A percentile compares a stretch with the other conserved stretches of the same genome.
These are phyloP conservation scores for Linanthus parryae DNA, from an alignment of 148 eudicot species.

Conservation along the genomic window DNA sequence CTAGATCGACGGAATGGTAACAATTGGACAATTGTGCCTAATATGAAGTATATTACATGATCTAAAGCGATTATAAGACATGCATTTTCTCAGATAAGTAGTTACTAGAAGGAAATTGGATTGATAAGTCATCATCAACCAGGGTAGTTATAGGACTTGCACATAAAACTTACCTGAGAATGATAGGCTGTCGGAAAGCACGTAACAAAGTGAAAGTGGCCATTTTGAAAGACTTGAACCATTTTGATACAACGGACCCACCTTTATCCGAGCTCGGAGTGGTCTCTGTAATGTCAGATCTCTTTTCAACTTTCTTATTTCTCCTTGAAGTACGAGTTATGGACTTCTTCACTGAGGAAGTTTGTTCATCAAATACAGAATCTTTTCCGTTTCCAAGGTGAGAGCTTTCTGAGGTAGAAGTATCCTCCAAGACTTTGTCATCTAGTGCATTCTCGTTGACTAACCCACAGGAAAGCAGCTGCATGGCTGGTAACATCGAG, in stretches of 20 bases:
- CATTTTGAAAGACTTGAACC: slow-evolving; percentile 57
- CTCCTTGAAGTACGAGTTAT: slow-evolving; percentile 39
- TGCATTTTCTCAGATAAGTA: too few species aligned
- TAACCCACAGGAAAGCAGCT: slow-evolving; percentile 77
- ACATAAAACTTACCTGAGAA: slow-evolving; percentile 92
- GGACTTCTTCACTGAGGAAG: slow-evolving; percentile 27
- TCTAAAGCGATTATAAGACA: too few species aligned
- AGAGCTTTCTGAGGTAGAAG: slow-evolving; percentile 24
- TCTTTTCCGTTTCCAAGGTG: slow-evolving; percentile 26
- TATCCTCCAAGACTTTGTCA: slow-evolving; percentile 23
- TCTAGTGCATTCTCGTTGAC: slow-evolving; percentile 49
- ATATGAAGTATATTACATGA: too few species aligned
- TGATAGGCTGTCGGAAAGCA: slow-evolving; percentile 83
- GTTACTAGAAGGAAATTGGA: too few species aligned
- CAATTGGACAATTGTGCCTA: too few species aligned
- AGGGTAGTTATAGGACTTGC: too few species aligned
- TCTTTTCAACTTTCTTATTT: slow-evolving; percentile 49
- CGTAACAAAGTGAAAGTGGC: slow-evolving; percentile 54
- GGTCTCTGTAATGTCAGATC: slow-evolving; percentile 18
- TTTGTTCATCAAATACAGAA: slow-evolving; percentile 22
- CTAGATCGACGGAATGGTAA: too few species aligned
- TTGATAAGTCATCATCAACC: too few species aligned
- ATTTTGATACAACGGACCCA: slow-evolving; percentile 32
- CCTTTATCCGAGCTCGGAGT: slow-evolving; percentile 24
- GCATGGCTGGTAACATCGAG: slow-evolving; percentile 68